A percentile compares a stretch with the other conserved stretches of the same genome.
phyloP scores from a whole-genome alignment of 2,329 filamentous ascomycete genomes.

The Tolypocladium inflatum region DNA sequence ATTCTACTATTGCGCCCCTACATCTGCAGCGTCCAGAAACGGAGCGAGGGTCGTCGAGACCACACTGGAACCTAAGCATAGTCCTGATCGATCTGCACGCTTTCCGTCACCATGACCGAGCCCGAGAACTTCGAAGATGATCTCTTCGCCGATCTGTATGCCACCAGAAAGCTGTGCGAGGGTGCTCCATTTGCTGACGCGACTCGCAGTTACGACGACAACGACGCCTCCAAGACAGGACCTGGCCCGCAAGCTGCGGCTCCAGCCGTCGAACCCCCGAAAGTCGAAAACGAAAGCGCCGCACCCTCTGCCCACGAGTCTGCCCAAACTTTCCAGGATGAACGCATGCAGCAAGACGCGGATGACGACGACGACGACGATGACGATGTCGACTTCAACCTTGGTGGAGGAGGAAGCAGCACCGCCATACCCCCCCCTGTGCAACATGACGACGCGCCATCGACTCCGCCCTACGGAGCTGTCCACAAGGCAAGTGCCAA shows the following conservation, averaged over 20 bases:
- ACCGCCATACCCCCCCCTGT: constrained; percentile 9
- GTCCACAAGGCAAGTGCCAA: constrained; percentile 54
- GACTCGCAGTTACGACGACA: constrained; percentile 53
- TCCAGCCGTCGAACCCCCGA: constrained; percentile 15
- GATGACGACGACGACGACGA: constrained; percentile 41
- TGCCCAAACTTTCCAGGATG: constrained; percentile 18
- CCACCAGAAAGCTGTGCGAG: neutral
- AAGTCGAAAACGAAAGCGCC: constrained; percentile 17
- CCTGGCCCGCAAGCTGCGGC: constrained; percentile 19
- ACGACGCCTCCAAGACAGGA: constrained; percentile 35
- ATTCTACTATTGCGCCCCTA: neutral
- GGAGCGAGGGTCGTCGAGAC: neutral
- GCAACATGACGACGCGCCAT: constrained; percentile 20
- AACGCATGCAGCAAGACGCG: constrained; percentile 34
- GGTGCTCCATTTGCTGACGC: constrained; percentile 3
- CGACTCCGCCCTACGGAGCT: constrained; percentile 24
- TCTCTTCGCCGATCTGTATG: constrained; percentile 91
- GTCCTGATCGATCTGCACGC: neutral
- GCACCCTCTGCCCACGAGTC: neutral
- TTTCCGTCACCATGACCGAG: constrained; percentile 54
- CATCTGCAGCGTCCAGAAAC: neutral
- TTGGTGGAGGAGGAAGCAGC: constrained; percentile 33
- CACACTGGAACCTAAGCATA: neutral
- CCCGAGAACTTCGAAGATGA: constrained; percentile 81
- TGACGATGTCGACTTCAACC: constrained; percentile 50